Base-by-base conservation (phyloP, 2,329 filamentous ascomycete genomes). In the Pseudogymnoascus sp. region DNA sequence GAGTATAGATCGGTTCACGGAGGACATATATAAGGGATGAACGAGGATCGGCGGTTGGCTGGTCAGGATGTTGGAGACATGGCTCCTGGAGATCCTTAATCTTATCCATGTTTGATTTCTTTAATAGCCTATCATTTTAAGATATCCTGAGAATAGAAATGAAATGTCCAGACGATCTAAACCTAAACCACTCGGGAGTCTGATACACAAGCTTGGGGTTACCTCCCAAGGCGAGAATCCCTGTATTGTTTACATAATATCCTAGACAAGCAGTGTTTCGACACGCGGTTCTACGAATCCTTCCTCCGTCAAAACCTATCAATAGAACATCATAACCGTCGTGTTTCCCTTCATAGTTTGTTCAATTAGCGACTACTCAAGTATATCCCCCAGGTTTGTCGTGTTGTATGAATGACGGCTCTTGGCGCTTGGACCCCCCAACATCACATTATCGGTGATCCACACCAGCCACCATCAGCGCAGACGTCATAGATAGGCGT, bases 401-500 rank as follows among this genome's bases (percentile, higher is more conserved):
- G 50, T 56, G 50, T 33, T 35, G 50, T 33, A 21, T 35, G 50
- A 56, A 56, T 35, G 28, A 33, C 50, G n/a, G 8, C 28, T 56
- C 28, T 56, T 56, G n/a, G 50, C 50, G 50, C 50, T 56, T 33
- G 28, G 28, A 31, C 50, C 50, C 28, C 47, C 33, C 50, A 35
- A n/a, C 44, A 28, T 14, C 50, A 56, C 50, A n/a, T 56, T 56
- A 56, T 56, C 50, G 50, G 50, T 56, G 25, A 56, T 33, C 50
- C 50, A 56, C 50, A 18, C 5, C 28, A n/a, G 10, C 50, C 50
- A 2, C 5, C 33, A 33, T 21, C 16, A 25, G 11, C 21, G 5
- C 5, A 56, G 50, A 56, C 50, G 50, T 56, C 50, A 56, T 56
- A 56, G 50, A 56, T 56, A 56, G 50, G 50, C 50, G 50, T 35